These are phyloP conservation scores for Penicillium psychrofluorescens DNA, from an alignment of 495 filamentous ascomycete genomes.

Conservation along the genomic window DNA sequence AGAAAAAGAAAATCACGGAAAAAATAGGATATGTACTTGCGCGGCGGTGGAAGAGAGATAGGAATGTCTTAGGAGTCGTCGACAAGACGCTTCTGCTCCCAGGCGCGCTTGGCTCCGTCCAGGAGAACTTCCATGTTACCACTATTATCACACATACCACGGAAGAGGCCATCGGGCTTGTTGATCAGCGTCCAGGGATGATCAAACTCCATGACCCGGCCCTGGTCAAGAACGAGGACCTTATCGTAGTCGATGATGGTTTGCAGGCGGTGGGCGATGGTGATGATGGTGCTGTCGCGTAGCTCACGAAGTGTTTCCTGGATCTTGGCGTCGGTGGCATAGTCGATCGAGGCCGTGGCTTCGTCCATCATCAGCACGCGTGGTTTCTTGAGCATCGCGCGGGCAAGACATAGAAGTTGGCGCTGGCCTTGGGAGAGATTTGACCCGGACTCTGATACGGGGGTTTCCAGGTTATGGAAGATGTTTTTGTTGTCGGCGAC, in stretches of 20 bases:
- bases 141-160: slow-evolving; percentile 91
- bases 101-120: slow-evolving; percentile 70
- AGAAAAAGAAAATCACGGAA: too few species aligned
- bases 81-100: slow-evolving; percentile 45
- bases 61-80: slow-evolving; percentile 32
- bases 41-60: background rate
- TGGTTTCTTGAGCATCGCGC: slow-evolving; percentile 85
- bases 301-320: slow-evolving; percentile 91
- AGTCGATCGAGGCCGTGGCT: slow-evolving; percentile 97
- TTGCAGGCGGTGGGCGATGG: slow-evolving; percentile 94
- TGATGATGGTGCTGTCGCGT: slow-evolving; percentile 82
- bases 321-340: slow-evolving; percentile 90
- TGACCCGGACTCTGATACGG: slow-evolving; percentile 84
- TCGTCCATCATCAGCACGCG: slow-evolving; percentile 98
- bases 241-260: slow-evolving; percentile 98
- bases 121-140: slow-evolving; percentile 71
- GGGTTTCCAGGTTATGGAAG: slow-evolving; percentile 79
- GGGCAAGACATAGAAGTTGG: slow-evolving; percentile 90
- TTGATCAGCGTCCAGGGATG: slow-evolving; percentile 75
- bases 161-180: slow-evolving; percentile 64
- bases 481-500: slow-evolving; percentile 77
- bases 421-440: slow-evolving; percentile 97
- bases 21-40: background rate
- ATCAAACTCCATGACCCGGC: slow-evolving; percentile 78
- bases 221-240: slow-evolving; percentile 93